Conservation (phyloP, 805 yeast genomes). For the Monosporozyma servazzii region DNA sequence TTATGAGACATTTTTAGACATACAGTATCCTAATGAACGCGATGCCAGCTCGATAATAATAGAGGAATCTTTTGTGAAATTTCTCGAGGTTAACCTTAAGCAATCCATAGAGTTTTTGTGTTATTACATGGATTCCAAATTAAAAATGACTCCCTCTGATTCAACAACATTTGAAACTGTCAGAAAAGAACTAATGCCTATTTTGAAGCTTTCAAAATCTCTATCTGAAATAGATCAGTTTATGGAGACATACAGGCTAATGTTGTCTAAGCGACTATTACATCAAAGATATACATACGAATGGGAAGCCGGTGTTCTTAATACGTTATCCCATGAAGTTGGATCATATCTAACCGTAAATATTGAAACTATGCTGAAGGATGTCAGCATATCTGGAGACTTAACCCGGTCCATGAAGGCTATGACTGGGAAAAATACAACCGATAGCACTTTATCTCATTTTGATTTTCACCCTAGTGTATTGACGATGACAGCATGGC, state of each 20-base stretch:
- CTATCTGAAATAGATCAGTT: conserved; percentile 78
- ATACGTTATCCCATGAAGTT: conserved; percentile 61
- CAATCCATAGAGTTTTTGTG: conserved; percentile 48
- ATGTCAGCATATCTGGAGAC: conserved; percentile 52
- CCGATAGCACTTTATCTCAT: not conserved
- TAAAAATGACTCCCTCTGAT: conserved; percentile 34
- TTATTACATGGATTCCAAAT: conserved; percentile 47
- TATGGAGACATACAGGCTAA: conserved; percentile 77
- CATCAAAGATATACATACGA: conserved; percentile 44
- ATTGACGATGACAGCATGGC: conserved; percentile 61
- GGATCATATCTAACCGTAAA: conserved; percentile 74
- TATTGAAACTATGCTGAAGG: conserved; percentile 80
- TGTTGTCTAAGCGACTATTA: conserved; percentile 70
- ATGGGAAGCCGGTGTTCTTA: conserved; percentile 59
- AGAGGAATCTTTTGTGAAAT: conserved; percentile 51
- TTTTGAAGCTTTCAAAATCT: conserved; percentile 55
- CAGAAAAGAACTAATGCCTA: conserved; percentile 40
- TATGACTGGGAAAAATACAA: conserved; percentile 1
- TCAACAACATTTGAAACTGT: not conserved
- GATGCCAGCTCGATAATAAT: not conserved
- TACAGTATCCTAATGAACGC: conserved; percentile 21
- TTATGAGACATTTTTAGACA: conserved; percentile 34
- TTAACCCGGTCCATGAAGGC: conserved; percentile 6
- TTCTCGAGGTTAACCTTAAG: conserved; percentile 39
- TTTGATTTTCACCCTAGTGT: conserved; percentile 32